A percentile compares a stretch with the other conserved stretches of the same genome.
These are phyloP conservation scores for Onygenales sp. DNA, from an alignment of 2,329 filamentous ascomycete species.

Conservation along the genomic window DNA sequence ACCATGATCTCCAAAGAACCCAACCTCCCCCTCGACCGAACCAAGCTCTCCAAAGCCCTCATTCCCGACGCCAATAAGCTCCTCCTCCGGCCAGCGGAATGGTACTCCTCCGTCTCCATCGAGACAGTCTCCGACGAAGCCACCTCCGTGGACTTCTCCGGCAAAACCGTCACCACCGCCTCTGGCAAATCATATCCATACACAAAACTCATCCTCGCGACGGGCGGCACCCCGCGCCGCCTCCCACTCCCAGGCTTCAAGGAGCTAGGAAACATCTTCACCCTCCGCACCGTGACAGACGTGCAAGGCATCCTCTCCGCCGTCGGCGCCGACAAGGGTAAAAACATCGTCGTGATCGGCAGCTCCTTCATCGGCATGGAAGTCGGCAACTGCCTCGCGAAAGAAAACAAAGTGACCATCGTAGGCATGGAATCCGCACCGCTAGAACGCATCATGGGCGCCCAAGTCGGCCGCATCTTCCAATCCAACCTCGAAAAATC, in stretches of 20 bases:
- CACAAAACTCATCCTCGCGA: slow-evolving; percentile 81
- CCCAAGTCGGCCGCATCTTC: slow-evolving; percentile 70
- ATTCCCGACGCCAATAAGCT: slow-evolving; percentile 72
- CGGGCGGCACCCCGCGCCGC: slow-evolving; percentile 66
- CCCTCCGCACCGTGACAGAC: slow-evolving; percentile 68
- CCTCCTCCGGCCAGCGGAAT: slow-evolving; percentile 64
- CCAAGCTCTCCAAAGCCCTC: slow-evolving; percentile 91
- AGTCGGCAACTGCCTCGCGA: slow-evolving; percentile 71
- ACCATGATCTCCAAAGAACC: slow-evolving; percentile 79
- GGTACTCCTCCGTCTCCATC: slow-evolving; percentile 58
- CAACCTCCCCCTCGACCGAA: slow-evolving; percentile 80
- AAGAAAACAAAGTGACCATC: slow-evolving; percentile 74
- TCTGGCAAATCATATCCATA: slow-evolving; percentile 64
- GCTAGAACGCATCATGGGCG: slow-evolving; percentile 76
- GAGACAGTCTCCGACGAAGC: slow-evolving; percentile 53
- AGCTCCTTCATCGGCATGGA: slow-evolving; percentile 98
- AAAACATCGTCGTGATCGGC: slow-evolving; percentile 87
- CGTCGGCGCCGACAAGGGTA: slow-evolving; percentile 63
- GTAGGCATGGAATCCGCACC: slow-evolving; percentile 82
- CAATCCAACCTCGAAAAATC: slow-evolving; percentile 71
- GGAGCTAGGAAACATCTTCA: slow-evolving; percentile 77
- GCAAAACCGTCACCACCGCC: slow-evolving; percentile 65
- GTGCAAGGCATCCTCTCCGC: slow-evolving; percentile 67
- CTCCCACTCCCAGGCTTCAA: slow-evolving; percentile 81
- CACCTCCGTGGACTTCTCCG: slow-evolving; percentile 63